Conservation (phyloP, 2,329 filamentous ascomycete species). For the Endothia cerciana region DNA sequence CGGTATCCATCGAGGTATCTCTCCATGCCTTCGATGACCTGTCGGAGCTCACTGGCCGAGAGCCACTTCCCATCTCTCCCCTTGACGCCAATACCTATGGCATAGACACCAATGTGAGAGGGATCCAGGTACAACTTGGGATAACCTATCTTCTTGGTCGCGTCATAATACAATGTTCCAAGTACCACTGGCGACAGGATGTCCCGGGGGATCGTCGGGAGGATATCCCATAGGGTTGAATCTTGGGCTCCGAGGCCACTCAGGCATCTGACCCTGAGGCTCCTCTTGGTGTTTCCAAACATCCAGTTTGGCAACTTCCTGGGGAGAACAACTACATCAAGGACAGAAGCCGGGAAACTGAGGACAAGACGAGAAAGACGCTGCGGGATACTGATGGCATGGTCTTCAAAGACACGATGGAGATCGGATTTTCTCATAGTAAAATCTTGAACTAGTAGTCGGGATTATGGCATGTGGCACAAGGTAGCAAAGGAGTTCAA, state of each 20-base stretch:
- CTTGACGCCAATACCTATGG: background rate
- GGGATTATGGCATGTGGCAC: no score
- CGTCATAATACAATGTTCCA: background rate
- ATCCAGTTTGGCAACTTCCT: background rate
- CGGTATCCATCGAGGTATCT: background rate
- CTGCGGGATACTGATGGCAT: no score
- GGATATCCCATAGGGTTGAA: background rate
- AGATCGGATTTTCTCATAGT: no score
- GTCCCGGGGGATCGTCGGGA: background rate
- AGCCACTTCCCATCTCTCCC: background rate
- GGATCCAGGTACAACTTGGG: background rate
- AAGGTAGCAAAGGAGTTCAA: no score
- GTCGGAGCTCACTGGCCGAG: background rate
- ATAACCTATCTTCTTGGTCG: background rate
- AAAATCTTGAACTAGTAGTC: no score
- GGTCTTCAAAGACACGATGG: no score
- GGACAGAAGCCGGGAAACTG: no score
- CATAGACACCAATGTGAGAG: background rate
- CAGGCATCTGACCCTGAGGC: background rate
- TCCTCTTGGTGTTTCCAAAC: background rate
- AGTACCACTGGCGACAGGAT: background rate
- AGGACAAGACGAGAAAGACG: no score
- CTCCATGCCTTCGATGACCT: background rate
- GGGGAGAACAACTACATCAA: no score
- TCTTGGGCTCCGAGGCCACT: background rate